Evolutionary conservation across 768 basidiomycete genomes (phyloP).

Genomic region (Pilatotrama ljubarskyi): DNA sequence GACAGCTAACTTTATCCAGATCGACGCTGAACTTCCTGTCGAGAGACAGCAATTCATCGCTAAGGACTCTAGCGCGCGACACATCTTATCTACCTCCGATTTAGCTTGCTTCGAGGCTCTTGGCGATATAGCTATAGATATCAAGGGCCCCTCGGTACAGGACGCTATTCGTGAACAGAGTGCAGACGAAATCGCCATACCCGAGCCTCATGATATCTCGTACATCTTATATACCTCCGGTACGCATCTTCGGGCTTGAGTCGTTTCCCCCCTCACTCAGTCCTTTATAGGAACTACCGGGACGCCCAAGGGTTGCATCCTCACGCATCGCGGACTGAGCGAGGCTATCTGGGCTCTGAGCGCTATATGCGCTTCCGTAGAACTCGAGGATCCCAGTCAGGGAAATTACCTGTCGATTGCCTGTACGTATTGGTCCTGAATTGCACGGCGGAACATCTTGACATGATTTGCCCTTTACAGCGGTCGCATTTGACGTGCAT

Average conservation of each 20-base stretch:
- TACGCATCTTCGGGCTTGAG: conserved; percentile 15
- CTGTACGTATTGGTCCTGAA: conserved; percentile 34
- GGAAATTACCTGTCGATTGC: conserved; percentile 38
- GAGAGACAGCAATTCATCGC: conserved; percentile 49
- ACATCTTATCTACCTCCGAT: conserved; percentile 37
- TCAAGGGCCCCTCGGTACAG: conserved; percentile 27
- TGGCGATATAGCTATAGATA: conserved; percentile 25
- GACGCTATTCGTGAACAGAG: conserved; percentile 32
- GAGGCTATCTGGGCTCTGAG: conserved; percentile 35
- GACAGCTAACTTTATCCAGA: conserved; percentile 31
- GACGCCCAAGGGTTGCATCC: conserved; percentile 51
- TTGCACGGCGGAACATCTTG: background rate
- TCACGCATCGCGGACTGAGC: conserved; percentile 38
- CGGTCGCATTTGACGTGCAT: conserved; percentile 55
- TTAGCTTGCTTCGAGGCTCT: conserved; percentile 30
- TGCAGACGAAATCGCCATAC: conserved; percentile 31
- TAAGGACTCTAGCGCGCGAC: conserved; percentile 41
- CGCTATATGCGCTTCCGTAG: conserved; percentile 25
- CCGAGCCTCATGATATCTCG: conserved; percentile 36
- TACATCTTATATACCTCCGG: conserved; percentile 55
- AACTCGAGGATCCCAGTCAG: conserved; percentile 19
- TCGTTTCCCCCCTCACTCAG: background rate
- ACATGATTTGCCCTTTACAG: conserved; percentile 27
- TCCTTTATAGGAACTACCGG: conserved; percentile 47
- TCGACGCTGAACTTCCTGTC: conserved; percentile 49